Evolutionary conservation across 306 rosid species (phyloP).

Genomic region (Potentilla sterilis): DNA sequence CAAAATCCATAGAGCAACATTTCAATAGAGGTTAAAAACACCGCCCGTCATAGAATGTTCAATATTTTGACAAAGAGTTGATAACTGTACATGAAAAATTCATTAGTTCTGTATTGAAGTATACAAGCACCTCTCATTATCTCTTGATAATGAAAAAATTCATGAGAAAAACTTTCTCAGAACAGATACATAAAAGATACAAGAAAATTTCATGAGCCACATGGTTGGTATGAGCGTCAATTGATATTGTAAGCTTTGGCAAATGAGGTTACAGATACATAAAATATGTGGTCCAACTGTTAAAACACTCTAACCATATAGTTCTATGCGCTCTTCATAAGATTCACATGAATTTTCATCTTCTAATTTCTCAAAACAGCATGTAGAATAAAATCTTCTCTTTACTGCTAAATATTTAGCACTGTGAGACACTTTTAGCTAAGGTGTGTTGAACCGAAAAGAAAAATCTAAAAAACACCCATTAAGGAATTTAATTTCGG

Average conservation of each 20-base stretch:
- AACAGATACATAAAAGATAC: neutral
- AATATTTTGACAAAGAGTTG: neutral
- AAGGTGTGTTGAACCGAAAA: neutral
- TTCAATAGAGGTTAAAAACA: conserved; percentile 8
- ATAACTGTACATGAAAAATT: neutral
- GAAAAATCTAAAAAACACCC: too few relatives aligned
- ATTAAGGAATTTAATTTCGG: too few relatives aligned
- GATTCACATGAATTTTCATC: neutral
- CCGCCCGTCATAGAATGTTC: neutral
- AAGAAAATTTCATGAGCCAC: neutral
- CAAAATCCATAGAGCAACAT: conserved; percentile 21
- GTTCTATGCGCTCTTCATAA: neutral
- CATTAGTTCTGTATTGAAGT: neutral
- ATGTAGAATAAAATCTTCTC: neutral
- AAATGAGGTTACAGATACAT: neutral
- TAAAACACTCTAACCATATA: neutral
- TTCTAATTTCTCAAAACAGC: neutral
- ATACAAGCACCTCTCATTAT: neutral
- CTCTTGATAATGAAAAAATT: neutral
- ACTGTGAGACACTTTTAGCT: neutral
- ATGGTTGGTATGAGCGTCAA: neutral
- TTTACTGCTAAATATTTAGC: neutral
- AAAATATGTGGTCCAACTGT: conserved; percentile 5
- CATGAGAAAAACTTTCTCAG: neutral
- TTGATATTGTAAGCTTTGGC: neutral